Conservation (phyloP, 129 eudicot genomes). For the Arctium minus region DNA sequence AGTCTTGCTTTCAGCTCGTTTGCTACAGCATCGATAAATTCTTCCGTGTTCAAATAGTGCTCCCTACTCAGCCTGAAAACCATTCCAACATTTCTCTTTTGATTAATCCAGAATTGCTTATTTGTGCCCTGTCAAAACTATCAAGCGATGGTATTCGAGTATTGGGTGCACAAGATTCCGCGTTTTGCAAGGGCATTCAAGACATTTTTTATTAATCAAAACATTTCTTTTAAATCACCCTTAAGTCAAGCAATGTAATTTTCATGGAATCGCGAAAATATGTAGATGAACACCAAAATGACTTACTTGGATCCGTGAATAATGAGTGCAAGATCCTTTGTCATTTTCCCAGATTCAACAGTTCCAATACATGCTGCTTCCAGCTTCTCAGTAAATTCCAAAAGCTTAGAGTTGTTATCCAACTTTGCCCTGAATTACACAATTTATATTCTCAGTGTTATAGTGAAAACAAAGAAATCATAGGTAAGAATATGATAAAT, state of each 20-base stretch:
- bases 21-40: slow-evolving; percentile 57
- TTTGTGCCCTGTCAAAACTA: neutral
- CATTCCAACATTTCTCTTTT: neutral
- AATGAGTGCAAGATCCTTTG: slow-evolving; percentile 93
- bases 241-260: neutral
- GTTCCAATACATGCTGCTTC: slow-evolving; percentile 84
- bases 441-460: neutral
- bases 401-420: slow-evolving; percentile 58
- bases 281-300: neutral
- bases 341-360: slow-evolving; percentile 85
- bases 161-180: neutral
- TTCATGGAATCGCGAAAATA: neutral
- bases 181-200: neutral
- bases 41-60: slow-evolving; percentile 58
- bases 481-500: neutral
- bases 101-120: neutral
- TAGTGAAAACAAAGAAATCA: neutral
- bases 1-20: slow-evolving; percentile 49
- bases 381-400: slow-evolving; percentile 77
- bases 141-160: neutral
- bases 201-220: neutral
- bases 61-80: slow-evolving; percentile 38
- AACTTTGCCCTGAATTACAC: slow-evolving; percentile 66
- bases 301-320: slow-evolving; percentile 75
- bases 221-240: neutral